phyloP scores from a whole-genome alignment of 192 early-diverging fungal species.

The Coemansia asiatica region DNA sequence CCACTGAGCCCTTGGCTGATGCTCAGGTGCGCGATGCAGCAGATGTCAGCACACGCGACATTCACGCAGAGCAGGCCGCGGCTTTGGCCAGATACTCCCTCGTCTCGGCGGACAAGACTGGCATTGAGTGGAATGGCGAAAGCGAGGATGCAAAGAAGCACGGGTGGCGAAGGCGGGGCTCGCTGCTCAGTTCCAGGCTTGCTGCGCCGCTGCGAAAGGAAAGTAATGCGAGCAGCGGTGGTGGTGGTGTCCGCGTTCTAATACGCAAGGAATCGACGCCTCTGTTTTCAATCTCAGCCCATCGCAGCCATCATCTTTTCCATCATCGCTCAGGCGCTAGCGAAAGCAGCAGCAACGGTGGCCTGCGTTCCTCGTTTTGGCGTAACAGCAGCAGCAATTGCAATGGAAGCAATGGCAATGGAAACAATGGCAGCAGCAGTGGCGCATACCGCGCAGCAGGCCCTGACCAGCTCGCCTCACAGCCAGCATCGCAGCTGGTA shows the following conservation, averaged over 20 bases:
- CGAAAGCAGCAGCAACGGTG: constrained; percentile 12
- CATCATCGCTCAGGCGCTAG: constrained; percentile 20
- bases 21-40: not conserved
- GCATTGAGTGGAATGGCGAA: constrained; percentile 8
- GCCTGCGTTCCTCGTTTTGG: constrained; percentile 35
- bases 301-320: constrained; percentile 17
- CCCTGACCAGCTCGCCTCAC: constrained; percentile 6
- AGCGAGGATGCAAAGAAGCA: constrained; percentile 19
- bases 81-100: constrained; percentile 33
- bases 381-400: constrained; percentile 25
- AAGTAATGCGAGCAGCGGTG: not conserved
- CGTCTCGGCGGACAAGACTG: constrained; percentile 13
- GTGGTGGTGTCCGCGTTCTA: constrained; percentile 14
- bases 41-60: not conserved
- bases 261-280: constrained; percentile 44
- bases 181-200: constrained; percentile 41
- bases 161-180: constrained; percentile 53
- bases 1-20: not conserved
- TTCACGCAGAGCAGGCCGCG: constrained; percentile 2
- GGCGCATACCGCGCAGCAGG: not conserved
- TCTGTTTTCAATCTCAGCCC: constrained; percentile 18
- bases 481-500: not conserved
- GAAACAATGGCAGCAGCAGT: not conserved
- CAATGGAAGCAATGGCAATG: not conserved
- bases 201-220: constrained; percentile 35